Conservation (phyloP, 2,329 filamentous ascomycete genomes). For the Rhynchosporium graminicola region DNA sequence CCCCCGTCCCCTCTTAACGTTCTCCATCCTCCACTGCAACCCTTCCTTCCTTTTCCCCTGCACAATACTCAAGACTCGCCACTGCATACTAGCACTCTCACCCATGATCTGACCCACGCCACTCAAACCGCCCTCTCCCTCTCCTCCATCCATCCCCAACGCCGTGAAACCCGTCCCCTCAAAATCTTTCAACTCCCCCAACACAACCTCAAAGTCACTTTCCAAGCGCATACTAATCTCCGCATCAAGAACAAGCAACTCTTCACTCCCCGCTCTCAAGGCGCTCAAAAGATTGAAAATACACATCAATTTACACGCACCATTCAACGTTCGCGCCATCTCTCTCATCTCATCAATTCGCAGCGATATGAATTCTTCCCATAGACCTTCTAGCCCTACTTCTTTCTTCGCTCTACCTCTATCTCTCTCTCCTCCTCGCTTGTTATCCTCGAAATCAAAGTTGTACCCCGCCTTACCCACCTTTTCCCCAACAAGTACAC, state of each 20-base stretch:
- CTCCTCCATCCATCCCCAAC: not conserved
- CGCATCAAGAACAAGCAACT: not conserved
- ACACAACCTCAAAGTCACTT: constrained; percentile 1
- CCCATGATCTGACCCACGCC: too few relatives aligned
- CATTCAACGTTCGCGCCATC: not conserved
- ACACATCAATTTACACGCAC: not conserved
- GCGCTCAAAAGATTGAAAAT: not conserved
- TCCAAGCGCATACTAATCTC: not conserved
- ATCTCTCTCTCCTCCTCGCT: not conserved
- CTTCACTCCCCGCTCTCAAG: not conserved
- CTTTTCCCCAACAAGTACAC: not conserved
- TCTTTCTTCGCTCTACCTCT: not conserved
- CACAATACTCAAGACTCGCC: constrained; percentile 10
- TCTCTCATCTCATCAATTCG: not conserved
- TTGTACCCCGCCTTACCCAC: not conserved
- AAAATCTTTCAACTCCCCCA: constrained; percentile 4
- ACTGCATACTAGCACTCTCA: constrained; percentile 8
- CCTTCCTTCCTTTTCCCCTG: constrained; percentile 6
- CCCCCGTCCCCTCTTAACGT: constrained; percentile 7
- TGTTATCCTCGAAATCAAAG: not conserved
- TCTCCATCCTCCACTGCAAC: constrained; percentile 4
- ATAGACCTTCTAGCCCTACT: not conserved
- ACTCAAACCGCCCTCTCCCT: not conserved
- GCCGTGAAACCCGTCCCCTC: not conserved
- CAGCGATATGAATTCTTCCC: not conserved